Base-by-base conservation (phyloP, 768 basidiomycete species). In the Vararia minispora region DNA sequence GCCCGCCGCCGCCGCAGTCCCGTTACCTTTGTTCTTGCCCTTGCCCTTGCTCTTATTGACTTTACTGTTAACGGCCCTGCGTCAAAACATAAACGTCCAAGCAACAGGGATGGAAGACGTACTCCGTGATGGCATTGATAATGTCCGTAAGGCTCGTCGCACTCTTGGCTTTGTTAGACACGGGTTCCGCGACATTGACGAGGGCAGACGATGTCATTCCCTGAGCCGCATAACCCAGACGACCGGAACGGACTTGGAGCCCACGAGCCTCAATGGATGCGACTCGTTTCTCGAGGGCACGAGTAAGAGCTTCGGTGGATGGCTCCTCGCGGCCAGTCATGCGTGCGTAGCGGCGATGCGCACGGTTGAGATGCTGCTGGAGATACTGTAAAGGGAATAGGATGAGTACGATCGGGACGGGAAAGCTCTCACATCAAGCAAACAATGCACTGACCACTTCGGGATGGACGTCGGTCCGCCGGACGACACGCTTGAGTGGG, bases 301-400 rank as follows among this genome's bases (percentile, higher is more conserved):
- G 58, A 27, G 61, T 56, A 36, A 83, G 66, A 12, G 66, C 61
- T 18, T 62, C 60, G 11, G 60, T 60, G 16, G 70, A 62, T 5
- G 77, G 78, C 6, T 52, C 65, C 16, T 59, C 58, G 27, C 69
- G 71, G 11, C 79, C 74, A 4, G 72, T 72, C 75, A 86, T 80
- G 34, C 69, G 74, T 6, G 82, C 79, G 35, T 76, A 66, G 37
- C 83, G 79, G 40, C 65, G 68, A 38, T 71, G 59, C 37, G 69
- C 65, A 35, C 73, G 76, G 56, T 84, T 86, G 44, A 80, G 69
- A 49, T 76, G 67, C 56, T 79, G 83, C 55, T 85, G 81, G 24
- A 77, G 58, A 31, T 69, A 55, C 84, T 87, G 50, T 16, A 20
- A 16, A 22, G 33, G 16, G 12, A 18, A 29, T 21, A 13, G 25